phyloP scores from a whole-genome alignment of 2,329 filamentous ascomycete genomes.

The Neopestalotiopsis rosae region DNA sequence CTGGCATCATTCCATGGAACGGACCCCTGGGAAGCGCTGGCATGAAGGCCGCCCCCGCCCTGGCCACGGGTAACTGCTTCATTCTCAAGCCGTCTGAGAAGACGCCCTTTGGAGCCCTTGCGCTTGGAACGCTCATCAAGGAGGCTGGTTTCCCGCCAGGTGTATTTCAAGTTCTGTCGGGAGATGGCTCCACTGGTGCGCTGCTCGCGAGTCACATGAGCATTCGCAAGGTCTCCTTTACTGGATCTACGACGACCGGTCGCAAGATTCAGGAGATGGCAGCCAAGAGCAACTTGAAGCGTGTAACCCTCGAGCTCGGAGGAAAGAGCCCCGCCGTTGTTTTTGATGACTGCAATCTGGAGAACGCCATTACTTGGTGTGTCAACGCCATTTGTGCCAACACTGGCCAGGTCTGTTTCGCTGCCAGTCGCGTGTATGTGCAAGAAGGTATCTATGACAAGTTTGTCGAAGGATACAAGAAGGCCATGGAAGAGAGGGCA shows the following conservation, averaged over 20 bases:
- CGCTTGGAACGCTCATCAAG: slow-evolving; percentile 35
- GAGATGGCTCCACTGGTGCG: slow-evolving; percentile 42
- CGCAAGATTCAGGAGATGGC: slow-evolving; percentile 68
- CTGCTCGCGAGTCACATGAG: slow-evolving; percentile 33
- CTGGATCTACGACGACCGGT: slow-evolving; percentile 71
- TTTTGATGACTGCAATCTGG: slow-evolving; percentile 68
- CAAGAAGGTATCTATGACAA: slow-evolving; percentile 61
- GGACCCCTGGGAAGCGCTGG: slow-evolving; percentile 41
- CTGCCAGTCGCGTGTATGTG: slow-evolving; percentile 74
- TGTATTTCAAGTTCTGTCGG: slow-evolving; percentile 44
- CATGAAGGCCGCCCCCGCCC: slow-evolving; percentile 43
- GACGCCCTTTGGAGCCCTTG: slow-evolving; percentile 38
- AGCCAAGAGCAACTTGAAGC: slow-evolving; percentile 67
- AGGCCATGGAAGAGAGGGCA: slow-evolving; percentile 61
- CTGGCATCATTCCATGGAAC: slow-evolving; percentile 46
- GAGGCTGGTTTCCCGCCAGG: slow-evolving; percentile 46
- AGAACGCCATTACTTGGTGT: slow-evolving; percentile 56
- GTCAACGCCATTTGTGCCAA: slow-evolving; percentile 66
- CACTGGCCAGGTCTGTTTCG: slow-evolving; percentile 77
- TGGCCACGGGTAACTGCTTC: slow-evolving; percentile 44
- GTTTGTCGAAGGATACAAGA: slow-evolving; percentile 65
- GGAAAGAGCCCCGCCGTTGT: slow-evolving; percentile 72
- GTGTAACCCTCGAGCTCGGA: slow-evolving; percentile 75
- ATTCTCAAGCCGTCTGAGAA: slow-evolving; percentile 47
- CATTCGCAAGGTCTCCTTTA: slow-evolving; percentile 72